These are phyloP conservation scores for Amanita phalloides DNA, from an alignment of 768 basidiomycete species.

Conservation along the genomic window DNA sequence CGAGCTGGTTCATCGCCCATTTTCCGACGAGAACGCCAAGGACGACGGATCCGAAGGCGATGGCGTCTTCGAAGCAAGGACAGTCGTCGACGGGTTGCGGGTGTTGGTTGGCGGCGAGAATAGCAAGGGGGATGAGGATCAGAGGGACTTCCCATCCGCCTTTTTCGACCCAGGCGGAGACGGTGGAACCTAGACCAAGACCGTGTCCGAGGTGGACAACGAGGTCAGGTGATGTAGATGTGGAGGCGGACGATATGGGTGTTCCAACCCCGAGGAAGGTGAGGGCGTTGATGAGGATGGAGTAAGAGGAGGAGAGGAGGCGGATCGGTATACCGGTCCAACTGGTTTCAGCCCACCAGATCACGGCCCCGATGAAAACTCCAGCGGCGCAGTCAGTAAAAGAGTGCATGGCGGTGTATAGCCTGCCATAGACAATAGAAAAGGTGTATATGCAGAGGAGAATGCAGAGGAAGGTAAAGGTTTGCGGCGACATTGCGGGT, in stretches of 20 bases:
- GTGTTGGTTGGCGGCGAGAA: slow-evolving; percentile 77
- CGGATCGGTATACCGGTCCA: slow-evolving; percentile 28
- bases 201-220: slow-evolving; percentile 27
- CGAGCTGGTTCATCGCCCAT: slow-evolving; percentile 47
- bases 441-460: slow-evolving; percentile 48
- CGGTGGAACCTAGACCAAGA: slow-evolving; percentile 21
- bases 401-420: slow-evolving; percentile 87
- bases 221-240: slow-evolving; percentile 2
- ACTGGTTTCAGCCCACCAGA: slow-evolving; percentile 54
- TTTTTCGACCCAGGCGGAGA: slow-evolving; percentile 23
- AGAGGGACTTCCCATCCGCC: slow-evolving; percentile 50
- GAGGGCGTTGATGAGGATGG: slow-evolving; percentile 17
- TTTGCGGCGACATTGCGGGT: slow-evolving; percentile 30
- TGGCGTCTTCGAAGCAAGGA: slow-evolving; percentile 96
- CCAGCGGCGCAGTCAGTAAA: slow-evolving; percentile 67
- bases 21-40: slow-evolving; percentile 60
- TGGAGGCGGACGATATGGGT: neutral
- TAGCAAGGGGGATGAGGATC: slow-evolving; percentile 47
- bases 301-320: slow-evolving; percentile 18
- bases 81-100: slow-evolving; percentile 95
- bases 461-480: slow-evolving; percentile 30
- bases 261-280: slow-evolving; percentile 15
- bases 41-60: slow-evolving; percentile 81
- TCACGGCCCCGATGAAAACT: slow-evolving; percentile 46
- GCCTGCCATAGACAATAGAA: slow-evolving; percentile 68